Base-by-base conservation (phyloP, 495 filamentous ascomycete species). In the Aspergillus haitiensis region DNA sequence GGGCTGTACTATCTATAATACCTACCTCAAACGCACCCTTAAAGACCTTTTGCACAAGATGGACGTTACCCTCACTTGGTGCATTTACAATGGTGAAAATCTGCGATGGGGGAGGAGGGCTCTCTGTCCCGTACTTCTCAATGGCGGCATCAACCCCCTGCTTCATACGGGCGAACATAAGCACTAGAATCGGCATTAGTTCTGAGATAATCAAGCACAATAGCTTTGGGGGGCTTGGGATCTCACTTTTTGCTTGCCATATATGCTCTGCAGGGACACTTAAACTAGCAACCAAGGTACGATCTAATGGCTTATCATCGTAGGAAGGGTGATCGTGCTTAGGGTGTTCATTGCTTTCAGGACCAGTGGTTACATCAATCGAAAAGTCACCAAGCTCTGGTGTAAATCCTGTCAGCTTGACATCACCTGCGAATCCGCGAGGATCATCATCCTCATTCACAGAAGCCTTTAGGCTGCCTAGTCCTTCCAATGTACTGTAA, bases 11-110 rank as follows among this genome's bases (percentile, higher is more conserved):
- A 27, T 8, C 44, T 7, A 1, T 35, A 7, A 27, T 47, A 48
- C 61, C 52, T 77, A 85, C 82, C 78, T 90, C 91, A 69, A 98
- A 98, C 21, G 86, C 66, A 1, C 95, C 95, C 68, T 90, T 84
- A 70, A 97, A 98, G 3, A 92, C 82, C 73, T 96, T 98, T 72
- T 98, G 93, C 40, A 98, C 83, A 49, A 95, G 77, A 60, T 98
- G 94, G 5, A 92, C 64, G 66, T 98, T 98, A 12, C 93, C 95
- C 16, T 75, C 50, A 11, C 84, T 85, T 16, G 90, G 86, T 0
- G 74, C 67, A 59, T 95, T 87, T 39, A 76, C 70, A 54, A 98
- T 80, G 5, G 89, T 92, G 70, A 93, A 97, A 1, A 91, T 81
- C 71, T 96, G 91, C 72, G 87, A 88, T 2, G 93, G 88, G 7